phyloP scores from a whole-genome alignment of 2,329 filamentous ascomycete species.

The Ilyonectria sp. region DNA sequence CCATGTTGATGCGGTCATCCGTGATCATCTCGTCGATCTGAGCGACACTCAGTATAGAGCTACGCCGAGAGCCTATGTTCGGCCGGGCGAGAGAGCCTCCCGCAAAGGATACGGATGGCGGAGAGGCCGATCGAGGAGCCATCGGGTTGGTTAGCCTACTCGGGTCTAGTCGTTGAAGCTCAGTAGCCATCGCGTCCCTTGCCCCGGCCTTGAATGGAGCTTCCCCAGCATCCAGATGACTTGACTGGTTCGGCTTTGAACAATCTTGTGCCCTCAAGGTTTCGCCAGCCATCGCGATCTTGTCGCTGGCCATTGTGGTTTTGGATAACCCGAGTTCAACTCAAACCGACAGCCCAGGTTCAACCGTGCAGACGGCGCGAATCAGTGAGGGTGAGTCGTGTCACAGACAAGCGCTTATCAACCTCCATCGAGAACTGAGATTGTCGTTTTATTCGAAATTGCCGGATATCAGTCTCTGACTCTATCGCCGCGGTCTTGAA shows the following conservation, averaged over 20 bases:
- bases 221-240: conserved; percentile 19
- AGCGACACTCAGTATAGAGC: conserved; percentile 50
- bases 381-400: conserved; percentile 10
- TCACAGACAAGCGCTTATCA: conserved; percentile 6
- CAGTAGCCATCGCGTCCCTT: conserved; percentile 12
- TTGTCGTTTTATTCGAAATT: background rate
- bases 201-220: conserved; percentile 14
- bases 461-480: background rate
- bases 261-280: conserved; percentile 11
- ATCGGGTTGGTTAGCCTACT: conserved; percentile 38
- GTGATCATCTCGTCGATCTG: conserved; percentile 54
- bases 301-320: conserved; percentile 5
- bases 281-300: background rate
- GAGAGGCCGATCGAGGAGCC: conserved; percentile 24
- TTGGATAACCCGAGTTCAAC: background rate
- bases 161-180: conserved; percentile 37
- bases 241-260: conserved; percentile 13
- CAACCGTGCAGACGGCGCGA: conserved; percentile 7
- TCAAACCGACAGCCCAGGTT: conserved; percentile 11
- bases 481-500: background rate
- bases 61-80: conserved; percentile 45
- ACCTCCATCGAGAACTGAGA: conserved; percentile 22
- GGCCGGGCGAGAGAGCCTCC: conserved; percentile 36
- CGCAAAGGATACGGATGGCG: conserved; percentile 19
- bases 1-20: conserved; percentile 53